phyloP scores from a whole-genome alignment of 805 yeast genomes.

The Citeromyces matritensis region DNA sequence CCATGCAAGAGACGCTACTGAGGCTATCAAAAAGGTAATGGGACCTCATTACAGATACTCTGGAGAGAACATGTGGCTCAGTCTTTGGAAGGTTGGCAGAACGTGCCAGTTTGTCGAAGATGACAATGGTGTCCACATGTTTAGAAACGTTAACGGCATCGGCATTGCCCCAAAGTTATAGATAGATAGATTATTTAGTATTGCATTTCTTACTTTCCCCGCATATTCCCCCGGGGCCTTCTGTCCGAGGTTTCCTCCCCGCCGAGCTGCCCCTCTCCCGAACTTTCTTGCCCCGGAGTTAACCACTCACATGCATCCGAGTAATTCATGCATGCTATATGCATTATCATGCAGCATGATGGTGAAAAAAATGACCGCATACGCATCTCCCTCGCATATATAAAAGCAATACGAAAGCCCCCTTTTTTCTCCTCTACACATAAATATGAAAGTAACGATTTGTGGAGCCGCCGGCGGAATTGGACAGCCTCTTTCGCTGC shows the following conservation, averaged over 20 bases:
- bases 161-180: constrained; percentile 18
- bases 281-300: too few species aligned
- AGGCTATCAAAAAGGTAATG: constrained; percentile 70
- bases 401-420: too few species aligned
- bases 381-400: too few species aligned
- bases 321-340: too few species aligned
- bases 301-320: too few species aligned
- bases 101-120: constrained; percentile 65
- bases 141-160: constrained; percentile 50
- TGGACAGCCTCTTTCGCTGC: constrained; percentile 40
- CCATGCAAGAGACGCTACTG: constrained; percentile 71
- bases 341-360: too few species aligned
- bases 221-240: too few species aligned
- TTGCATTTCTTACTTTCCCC: too few species aligned
- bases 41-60: constrained; percentile 60
- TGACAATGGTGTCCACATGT: constrained; percentile 58
- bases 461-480: constrained; percentile 82
- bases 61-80: constrained; percentile 60
- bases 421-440: neutral
- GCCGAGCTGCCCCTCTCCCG: too few species aligned
- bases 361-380: too few species aligned
- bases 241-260: too few species aligned
- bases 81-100: constrained; percentile 50
- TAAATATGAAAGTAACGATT: constrained; percentile 48
- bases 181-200: too few species aligned